Conservation (phyloP, 1,284 basidiomycete species). For the Rhodotorula sp. region DNA sequence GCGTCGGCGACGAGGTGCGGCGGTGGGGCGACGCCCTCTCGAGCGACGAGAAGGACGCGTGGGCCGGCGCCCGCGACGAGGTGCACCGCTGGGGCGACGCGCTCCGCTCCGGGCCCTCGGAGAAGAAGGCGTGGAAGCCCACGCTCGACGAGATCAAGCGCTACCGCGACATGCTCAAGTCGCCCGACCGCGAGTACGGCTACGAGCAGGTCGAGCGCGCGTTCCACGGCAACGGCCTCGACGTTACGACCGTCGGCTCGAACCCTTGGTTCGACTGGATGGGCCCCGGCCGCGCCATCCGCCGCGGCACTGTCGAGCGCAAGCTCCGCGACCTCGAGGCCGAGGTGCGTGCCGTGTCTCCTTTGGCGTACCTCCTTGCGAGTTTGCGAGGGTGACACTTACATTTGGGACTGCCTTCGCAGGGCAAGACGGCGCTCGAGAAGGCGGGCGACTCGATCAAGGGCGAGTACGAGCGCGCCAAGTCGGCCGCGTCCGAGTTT, state of each 20-base stretch:
- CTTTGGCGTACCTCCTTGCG: not conserved
- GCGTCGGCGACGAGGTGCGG: constrained; percentile 10
- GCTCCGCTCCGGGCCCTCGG: not conserved
- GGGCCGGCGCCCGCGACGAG: not conserved
- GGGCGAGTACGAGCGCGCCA: constrained; percentile 7
- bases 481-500: not conserved
- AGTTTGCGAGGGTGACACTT: not conserved
- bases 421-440: constrained; percentile 5
- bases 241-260: constrained; percentile 1
- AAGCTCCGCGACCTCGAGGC: constrained; percentile 21
- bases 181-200: constrained; percentile 5
- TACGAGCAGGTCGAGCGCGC: constrained; percentile 26
- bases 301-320: not conserved
- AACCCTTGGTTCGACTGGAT: constrained; percentile 23
- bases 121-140: constrained; percentile 11
- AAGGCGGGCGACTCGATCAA: constrained; percentile 8
- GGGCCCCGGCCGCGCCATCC: constrained; percentile 7
- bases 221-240: constrained; percentile 10
- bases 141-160: constrained; percentile 11
- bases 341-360: constrained; percentile 7
- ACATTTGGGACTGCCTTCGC: not conserved
- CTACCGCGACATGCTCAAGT: constrained; percentile 6
- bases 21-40: constrained; percentile 17
- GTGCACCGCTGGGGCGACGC: constrained; percentile 12
- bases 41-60: not conserved